A percentile compares a stretch with the other conserved stretches of the same genome.
Conservation (phyloP, 805 yeast genomes). For the Brettanomyces custersianus region DNA sequence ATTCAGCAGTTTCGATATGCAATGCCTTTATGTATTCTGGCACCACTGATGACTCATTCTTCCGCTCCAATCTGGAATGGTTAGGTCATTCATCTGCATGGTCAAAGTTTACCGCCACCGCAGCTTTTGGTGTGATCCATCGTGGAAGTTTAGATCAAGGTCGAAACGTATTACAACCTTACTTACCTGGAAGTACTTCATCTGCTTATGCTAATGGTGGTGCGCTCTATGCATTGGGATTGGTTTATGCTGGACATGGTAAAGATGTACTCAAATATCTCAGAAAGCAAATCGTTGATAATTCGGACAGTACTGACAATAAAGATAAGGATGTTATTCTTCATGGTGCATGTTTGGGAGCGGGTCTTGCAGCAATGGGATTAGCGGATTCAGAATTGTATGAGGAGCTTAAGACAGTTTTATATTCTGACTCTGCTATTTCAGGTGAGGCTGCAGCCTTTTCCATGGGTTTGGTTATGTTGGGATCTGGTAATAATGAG, state of each 20-base stretch:
- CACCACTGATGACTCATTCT: conserved; percentile 89
- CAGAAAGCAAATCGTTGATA: conserved; percentile 60
- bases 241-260: conserved; percentile 95
- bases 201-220: conserved; percentile 94
- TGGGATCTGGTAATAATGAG: conserved; percentile 73
- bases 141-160: conserved; percentile 93
- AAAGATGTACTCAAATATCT: conserved; percentile 75
- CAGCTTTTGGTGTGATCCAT: conserved; percentile 95
- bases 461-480: conserved; percentile 92
- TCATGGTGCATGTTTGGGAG: conserved; percentile 94
- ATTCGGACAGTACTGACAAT: conserved; percentile 28
- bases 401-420: conserved; percentile 73
- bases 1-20: conserved; percentile 89
- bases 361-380: conserved; percentile 97
- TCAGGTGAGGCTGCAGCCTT: conserved; percentile 96
- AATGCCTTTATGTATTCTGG: conserved; percentile 95
- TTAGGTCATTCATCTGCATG: conserved; percentile 95
- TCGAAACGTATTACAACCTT: conserved; percentile 76
- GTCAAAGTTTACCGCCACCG: conserved; percentile 97
- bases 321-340: conserved; percentile 72
- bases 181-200: conserved; percentile 73
- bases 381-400: conserved; percentile 64
- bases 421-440: conserved; percentile 84
- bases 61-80: conserved; percentile 90
- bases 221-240: conserved; percentile 84